Base-by-base conservation (phyloP, 148 eudicot genomes). In the Rheum nobile region DNA sequence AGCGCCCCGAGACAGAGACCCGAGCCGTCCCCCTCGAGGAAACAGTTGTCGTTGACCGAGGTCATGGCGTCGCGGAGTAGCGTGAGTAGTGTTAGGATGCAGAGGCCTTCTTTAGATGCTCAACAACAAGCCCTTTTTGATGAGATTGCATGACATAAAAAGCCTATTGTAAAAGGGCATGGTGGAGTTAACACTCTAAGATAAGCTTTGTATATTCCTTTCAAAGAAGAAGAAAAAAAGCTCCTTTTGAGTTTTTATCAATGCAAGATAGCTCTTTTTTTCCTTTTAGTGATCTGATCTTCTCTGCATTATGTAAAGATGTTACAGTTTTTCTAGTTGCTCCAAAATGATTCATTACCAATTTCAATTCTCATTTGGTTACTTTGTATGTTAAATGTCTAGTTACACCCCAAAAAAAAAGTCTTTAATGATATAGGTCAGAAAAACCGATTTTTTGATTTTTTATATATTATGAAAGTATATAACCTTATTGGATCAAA, bases 1-100 rank as follows among this genome's bases (percentile, higher is more conserved):
- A 94, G 98, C 47, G 96, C 96, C 1, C 98, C 98, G 5, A 94
- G 82, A 67, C 93, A 91, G 42, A 81, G 98, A 77, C 93, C 95
- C 1, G 98, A 86, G 61, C 32, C 72, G 7, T 67, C 74, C 8
- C 84, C 78, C 39, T 71, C 85, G 1, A 89, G 82, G 77, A 94
- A 83, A 78, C 77, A 84, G 75, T 41, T 91, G 0, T 83, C 97
- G 5, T 85, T 94, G 75, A 77, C 81, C 65, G 96, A 94, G 28
- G 74, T 94, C 14, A 83, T 94, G 97, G 93, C 91, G 0, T 85
- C 97, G 32, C 83, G 97, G 79, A 86, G 70, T 71, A 94, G 97
- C 47, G 82, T 94, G 28, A 91, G 91, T 69, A 86, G 91, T 52
- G 95, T 85, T 71, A 89, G 84, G 67, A 94, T 91, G 97, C 96